Evolutionary conservation across 2,329 filamentous ascomycete genomes (phyloP), one percentile per base, ranked within the genome.

Genomic region (Cordyceps javanica): DNA sequence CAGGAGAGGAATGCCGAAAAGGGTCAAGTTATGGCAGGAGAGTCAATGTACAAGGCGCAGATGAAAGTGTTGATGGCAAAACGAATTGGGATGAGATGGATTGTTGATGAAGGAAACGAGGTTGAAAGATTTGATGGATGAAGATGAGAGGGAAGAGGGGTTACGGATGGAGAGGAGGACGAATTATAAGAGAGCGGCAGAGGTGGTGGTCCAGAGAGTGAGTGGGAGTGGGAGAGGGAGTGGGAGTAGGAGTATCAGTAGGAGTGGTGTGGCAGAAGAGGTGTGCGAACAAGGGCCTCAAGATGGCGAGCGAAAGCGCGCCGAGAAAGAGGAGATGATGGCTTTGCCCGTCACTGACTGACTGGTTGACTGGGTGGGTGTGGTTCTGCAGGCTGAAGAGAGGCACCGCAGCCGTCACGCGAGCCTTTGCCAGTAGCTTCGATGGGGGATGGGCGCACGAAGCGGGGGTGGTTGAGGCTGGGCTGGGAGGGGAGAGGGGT

Each of bases 391-490:
- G 42, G 21, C n/a, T 46, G n/a, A 19, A 38, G 44, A 26, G 46
- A 57, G 59, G 49, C 49, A 36, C 16, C 48, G 55, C 55, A 50
- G 44, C 53, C 50, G 53, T 56, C 59, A 58, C 54, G 57, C 59
- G 57, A 58, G 48, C 46, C 34, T 36, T 44, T n/a, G n/a, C n/a
- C n/a, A n/a, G n/a, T n/a, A n/a, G n/a, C n/a, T n/a, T n/a, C n/a
- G n/a, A n/a, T n/a, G n/a, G n/a, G n/a, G 45, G 28, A 26, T 30
- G 42, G 44, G 14, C 36, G 45, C 36, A 32, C n/a, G 10, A 58
- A 23, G 34, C 13, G 28, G 30, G 28, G 30, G n/a, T 25, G 30
- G n/a, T 36, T 9, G 46, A 26, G 23, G 42, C 42, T 25, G 41
- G 41, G 36, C 36, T 6, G 16, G 36, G 36, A 38, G 36, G 36